Percentiles rank a stretch among this genome's conserved stretches.
Conservation (phyloP, 2,329 filamentous ascomycete genomes). For the Alternaria burnsii region DNA sequence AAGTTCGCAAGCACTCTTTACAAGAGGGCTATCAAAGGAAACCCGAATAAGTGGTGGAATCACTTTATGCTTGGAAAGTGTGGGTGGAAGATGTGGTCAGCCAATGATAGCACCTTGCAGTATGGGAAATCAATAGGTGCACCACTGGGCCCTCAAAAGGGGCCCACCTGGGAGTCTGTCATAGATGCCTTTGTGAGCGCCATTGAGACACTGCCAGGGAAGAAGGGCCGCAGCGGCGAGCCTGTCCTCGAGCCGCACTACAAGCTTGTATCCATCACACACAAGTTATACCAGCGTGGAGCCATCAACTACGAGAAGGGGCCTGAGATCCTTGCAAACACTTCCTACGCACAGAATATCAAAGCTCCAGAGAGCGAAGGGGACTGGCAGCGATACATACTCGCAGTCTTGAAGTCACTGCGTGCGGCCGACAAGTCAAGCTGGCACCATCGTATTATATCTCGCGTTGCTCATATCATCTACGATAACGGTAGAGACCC, state of each 20-base stretch:
- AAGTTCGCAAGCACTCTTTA: constrained; percentile 70
- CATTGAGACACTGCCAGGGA: constrained; percentile 68
- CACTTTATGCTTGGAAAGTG: constrained; percentile 77
- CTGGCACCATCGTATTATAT: constrained; percentile 93
- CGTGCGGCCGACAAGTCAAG: constrained; percentile 84
- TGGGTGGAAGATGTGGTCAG: constrained; percentile 73
- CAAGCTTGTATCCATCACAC: constrained; percentile 81
- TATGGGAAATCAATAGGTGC: constrained; percentile 44
- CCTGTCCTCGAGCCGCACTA: constrained; percentile 91
- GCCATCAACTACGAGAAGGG: constrained; percentile 58
- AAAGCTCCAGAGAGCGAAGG: constrained; percentile 58
- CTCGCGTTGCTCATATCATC: constrained; percentile 71
- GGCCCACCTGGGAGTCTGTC: constrained; percentile 56
- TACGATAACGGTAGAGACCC: constrained; percentile 65
- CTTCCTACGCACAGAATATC: constrained; percentile 64
- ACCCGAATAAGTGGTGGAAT: constrained; percentile 70
- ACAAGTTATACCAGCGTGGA: constrained; percentile 75
- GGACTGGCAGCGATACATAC: constrained; percentile 68
- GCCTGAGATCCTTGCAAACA: constrained; percentile 60
- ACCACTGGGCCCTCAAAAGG: constrained; percentile 26
- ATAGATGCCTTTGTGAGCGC: constrained; percentile 66
- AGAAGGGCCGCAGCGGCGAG: constrained; percentile 70
- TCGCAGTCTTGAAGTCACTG: constrained; percentile 67
- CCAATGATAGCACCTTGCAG: constrained; percentile 51
- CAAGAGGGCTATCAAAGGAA: constrained; percentile 65